Conservation (phyloP, 495 filamentous ascomycete species). For the Penicillium ucsense region DNA sequence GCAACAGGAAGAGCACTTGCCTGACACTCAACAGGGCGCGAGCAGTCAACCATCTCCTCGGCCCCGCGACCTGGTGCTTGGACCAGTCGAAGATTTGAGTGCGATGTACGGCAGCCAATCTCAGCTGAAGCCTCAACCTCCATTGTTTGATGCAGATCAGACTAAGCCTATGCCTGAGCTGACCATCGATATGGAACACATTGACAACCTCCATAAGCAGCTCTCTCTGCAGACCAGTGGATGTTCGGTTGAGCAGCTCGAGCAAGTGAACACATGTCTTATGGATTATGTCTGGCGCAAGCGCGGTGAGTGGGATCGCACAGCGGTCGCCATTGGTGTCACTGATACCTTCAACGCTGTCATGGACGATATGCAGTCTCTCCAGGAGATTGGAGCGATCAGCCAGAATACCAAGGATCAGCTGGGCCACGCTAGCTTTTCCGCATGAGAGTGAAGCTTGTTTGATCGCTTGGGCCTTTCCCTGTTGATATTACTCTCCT, state of each 20-base stretch:
- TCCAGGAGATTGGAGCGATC: slow-evolving; percentile 45
- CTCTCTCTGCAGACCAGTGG: slow-evolving; percentile 61
- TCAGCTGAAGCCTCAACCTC: slow-evolving; percentile 34
- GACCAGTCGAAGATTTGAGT: slow-evolving; percentile 21
- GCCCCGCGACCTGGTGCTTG: slow-evolving; percentile 7
- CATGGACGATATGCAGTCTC: slow-evolving; percentile 66
- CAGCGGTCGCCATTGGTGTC: slow-evolving; percentile 52
- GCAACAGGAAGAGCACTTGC: slow-evolving; percentile 37
- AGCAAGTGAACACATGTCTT: slow-evolving; percentile 81
- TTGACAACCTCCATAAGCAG: slow-evolving; percentile 46
- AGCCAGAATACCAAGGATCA: slow-evolving; percentile 32
- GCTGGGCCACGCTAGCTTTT: slow-evolving; percentile 17
- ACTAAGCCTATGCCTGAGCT: slow-evolving; percentile 28
- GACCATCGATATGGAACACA: slow-evolving; percentile 46
- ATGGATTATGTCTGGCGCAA: slow-evolving; percentile 83
- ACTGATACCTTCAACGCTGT: slow-evolving; percentile 65
- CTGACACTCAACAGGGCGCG: slow-evolving; percentile 35
- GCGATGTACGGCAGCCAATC: slow-evolving; percentile 29
- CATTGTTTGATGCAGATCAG: slow-evolving; percentile 33
- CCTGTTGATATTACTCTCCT: not conserved
- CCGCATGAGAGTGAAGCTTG: not conserved
- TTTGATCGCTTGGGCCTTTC: slow-evolving; percentile 2
- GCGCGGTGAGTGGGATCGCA: slow-evolving; percentile 72
- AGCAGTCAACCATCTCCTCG: slow-evolving; percentile 32
- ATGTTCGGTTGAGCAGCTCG: slow-evolving; percentile 84